Conservation (phyloP, 129 eudicot genomes). For the Apium graveolens region DNA sequence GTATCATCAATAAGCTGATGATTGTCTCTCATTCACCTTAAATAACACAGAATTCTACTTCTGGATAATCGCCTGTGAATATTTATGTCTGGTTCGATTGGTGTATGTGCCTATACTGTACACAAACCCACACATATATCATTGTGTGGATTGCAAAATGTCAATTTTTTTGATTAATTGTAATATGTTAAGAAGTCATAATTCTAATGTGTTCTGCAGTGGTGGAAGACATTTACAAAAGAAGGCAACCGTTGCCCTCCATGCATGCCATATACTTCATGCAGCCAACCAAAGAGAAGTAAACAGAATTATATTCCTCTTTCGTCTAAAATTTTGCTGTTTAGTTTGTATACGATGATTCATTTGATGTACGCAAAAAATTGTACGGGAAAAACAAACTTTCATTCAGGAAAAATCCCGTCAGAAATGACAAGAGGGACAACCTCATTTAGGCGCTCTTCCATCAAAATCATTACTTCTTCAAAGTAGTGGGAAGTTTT, state of each 20-base stretch:
- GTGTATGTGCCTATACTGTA: background rate
- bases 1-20: background rate
- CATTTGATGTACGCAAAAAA: background rate
- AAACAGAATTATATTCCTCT: constrained; percentile 8
- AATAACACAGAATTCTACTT: background rate
- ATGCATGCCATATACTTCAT: constrained; percentile 97
- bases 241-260: constrained; percentile 83
- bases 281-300: constrained; percentile 94
- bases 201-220: constrained; percentile 38
- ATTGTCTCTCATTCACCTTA: background rate
- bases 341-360: background rate
- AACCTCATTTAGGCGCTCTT: background rate
- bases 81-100: background rate
- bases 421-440: background rate
- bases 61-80: background rate
- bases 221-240: constrained; percentile 93
- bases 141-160: background rate
- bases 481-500: background rate
- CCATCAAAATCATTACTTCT: background rate
- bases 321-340: background rate
- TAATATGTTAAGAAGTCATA: constrained; percentile 2
- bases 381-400: background rate
- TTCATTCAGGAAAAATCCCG: background rate
- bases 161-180: background rate
- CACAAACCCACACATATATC: background rate